phyloP scores from a whole-genome alignment of 371 early-diverging fungal genomes.

The Mortierella sp. region DNA sequence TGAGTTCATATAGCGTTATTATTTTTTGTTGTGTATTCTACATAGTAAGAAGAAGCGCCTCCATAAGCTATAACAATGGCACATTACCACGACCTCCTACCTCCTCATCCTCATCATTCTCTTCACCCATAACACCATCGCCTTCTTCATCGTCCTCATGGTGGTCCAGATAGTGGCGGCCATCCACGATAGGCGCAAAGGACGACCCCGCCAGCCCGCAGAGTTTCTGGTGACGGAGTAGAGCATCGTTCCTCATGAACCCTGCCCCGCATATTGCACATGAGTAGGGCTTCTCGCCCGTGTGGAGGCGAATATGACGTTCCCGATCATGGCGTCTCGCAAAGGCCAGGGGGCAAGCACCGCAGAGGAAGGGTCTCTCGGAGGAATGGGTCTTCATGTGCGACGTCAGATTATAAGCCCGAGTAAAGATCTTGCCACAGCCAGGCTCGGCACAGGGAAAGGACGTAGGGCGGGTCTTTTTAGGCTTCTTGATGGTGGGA shows the following conservation, averaged over 20 bases:
- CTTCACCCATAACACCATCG: not conserved
- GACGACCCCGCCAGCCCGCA: constrained; percentile 34
- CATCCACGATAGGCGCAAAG: constrained; percentile 21
- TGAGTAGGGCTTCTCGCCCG: constrained; percentile 70
- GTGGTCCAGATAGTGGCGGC: not conserved
- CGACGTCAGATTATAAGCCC: constrained; percentile 85
- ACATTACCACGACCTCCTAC: not conserved
- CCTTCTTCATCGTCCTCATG: not conserved
- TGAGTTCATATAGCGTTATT: not conserved
- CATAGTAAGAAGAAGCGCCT: no score
- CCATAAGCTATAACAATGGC: no score
- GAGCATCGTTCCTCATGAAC: constrained; percentile 85
- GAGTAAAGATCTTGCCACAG: constrained; percentile 80
- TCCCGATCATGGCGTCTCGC: constrained; percentile 85
- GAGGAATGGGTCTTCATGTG: constrained; percentile 79
- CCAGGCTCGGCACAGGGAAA: constrained; percentile 55
- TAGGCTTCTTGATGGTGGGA: constrained; percentile 32
- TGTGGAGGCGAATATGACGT: constrained; percentile 78
- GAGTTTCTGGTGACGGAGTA: constrained; percentile 71
- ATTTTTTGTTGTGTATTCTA: not conserved
- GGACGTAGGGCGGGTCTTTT: constrained; percentile 25
- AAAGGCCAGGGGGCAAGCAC: constrained; percentile 69
- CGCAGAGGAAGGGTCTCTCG: constrained; percentile 77
- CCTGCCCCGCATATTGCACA: constrained; percentile 73
- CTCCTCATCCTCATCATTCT: not conserved